phyloP scores from a whole-genome alignment of 2,329 filamentous ascomycete genomes.

The Stagonosporopsis tanaceti region DNA sequence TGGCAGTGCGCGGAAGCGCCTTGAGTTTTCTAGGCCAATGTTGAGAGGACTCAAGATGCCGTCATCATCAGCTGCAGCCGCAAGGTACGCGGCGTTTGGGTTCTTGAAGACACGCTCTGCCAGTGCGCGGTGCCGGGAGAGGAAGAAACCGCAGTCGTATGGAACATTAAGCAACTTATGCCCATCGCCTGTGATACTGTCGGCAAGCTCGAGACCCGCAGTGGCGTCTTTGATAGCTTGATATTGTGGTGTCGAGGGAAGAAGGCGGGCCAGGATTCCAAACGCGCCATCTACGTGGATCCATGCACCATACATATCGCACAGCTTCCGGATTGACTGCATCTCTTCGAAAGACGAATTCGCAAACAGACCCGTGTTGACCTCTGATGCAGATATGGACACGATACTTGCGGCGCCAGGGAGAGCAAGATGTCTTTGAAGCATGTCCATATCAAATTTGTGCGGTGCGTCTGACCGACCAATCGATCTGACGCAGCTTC shows the following conservation, averaged over 20 bases:
- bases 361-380: conserved; percentile 87
- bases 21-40: conserved; percentile 88
- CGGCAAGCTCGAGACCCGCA: conserved; percentile 78
- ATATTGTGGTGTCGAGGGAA: conserved; percentile 67
- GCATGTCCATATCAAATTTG: conserved; percentile 70
- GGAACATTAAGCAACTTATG: conserved; percentile 96
- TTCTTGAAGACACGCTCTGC: conserved; percentile 76
- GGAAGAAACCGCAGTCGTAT: conserved; percentile 92
- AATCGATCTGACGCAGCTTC: conserved; percentile 71
- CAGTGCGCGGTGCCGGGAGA: conserved; percentile 69
- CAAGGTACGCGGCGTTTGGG: conserved; percentile 83
- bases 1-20: conserved; percentile 88
- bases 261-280: conserved; percentile 77
- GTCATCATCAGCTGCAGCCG: conserved; percentile 48
- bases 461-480: conserved; percentile 66
- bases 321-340: conserved; percentile 69
- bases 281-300: conserved; percentile 92
- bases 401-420: conserved; percentile 74
- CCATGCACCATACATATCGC: conserved; percentile 80
- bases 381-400: conserved; percentile 83
- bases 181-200: conserved; percentile 85
- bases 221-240: conserved; percentile 59
- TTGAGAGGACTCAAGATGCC: conserved; percentile 82
- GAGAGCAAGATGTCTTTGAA: conserved; percentile 67
- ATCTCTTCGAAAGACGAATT: conserved; percentile 66